Evolutionary conservation across 768 basidiomycete species (phyloP).

Genomic region (Rhizopogon vinicolor): DNA sequence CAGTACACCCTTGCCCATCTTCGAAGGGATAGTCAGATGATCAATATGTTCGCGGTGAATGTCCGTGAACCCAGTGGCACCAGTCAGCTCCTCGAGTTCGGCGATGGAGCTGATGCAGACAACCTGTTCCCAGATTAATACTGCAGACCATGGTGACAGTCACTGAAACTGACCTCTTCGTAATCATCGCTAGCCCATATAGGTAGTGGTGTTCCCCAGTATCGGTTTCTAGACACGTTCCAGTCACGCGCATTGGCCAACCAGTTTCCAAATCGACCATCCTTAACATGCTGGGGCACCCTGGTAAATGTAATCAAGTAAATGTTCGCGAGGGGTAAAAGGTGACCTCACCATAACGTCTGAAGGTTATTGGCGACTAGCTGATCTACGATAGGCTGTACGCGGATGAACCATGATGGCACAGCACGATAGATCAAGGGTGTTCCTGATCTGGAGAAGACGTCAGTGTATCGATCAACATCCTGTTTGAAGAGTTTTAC

Average conservation of each 20-base stretch:
- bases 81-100: constrained; percentile 83
- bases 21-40: constrained; percentile 92
- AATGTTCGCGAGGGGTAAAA: constrained; percentile 2
- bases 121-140: constrained; percentile 40
- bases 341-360: constrained; percentile 70
- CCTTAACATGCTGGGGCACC: constrained; percentile 90
- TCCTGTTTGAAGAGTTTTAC: constrained; percentile 28
- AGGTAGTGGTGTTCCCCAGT: constrained; percentile 98
- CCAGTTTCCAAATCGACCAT: constrained; percentile 96
- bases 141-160: neutral
- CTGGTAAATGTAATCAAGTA: constrained; percentile 32
- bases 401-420: constrained; percentile 93
- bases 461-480: neutral
- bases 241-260: constrained; percentile 97
- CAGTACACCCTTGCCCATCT: constrained; percentile 78
- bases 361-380: constrained; percentile 87
- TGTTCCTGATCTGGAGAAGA: constrained; percentile 69
- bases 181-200: constrained; percentile 93
- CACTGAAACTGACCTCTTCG: constrained; percentile 54
- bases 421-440: constrained; percentile 96
- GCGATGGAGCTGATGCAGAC: constrained; percentile 85
- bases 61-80: constrained; percentile 79
- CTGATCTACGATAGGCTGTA: constrained; percentile 78
- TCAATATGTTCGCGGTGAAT: constrained; percentile 94
- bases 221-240: constrained; percentile 98